phyloP scores from a whole-genome alignment of 2,329 filamentous ascomycete genomes.

The Aureobasidium vineae region DNA sequence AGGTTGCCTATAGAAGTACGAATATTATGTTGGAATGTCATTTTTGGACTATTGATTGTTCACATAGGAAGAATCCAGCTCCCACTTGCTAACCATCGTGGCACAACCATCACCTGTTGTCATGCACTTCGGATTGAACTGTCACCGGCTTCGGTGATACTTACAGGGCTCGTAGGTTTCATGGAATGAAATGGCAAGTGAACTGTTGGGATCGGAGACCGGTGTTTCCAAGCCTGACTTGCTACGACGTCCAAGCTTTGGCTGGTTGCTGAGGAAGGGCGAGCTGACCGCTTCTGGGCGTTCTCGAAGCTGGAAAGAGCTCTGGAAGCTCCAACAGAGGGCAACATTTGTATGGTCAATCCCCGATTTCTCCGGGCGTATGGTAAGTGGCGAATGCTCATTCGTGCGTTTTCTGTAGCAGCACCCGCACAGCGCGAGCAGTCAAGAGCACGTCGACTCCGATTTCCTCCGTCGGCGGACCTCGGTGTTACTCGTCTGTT shows the following conservation, averaged over 20 bases:
- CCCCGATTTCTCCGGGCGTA: neutral
- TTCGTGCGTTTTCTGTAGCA: conserved; percentile 22
- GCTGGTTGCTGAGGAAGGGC: conserved; percentile 11
- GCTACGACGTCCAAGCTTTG: conserved; percentile 21
- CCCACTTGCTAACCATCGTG: neutral
- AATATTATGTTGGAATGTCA: neutral
- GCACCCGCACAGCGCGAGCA: neutral
- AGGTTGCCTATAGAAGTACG: neutral
- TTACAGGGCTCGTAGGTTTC: conserved; percentile 5
- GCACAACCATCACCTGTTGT: conserved; percentile 2
- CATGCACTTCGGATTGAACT: neutral
- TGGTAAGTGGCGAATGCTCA: conserved; percentile 22
- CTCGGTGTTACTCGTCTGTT: conserved; percentile 22
- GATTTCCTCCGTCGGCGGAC: conserved; percentile 25
- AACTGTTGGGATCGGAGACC: conserved; percentile 23
- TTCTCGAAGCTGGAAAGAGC: conserved; percentile 8
- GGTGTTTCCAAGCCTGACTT: conserved; percentile 20
- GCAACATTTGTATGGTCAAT: neutral
- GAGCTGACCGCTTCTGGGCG: conserved; percentile 18
- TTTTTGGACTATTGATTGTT: neutral
- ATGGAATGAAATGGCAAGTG: conserved; percentile 9
- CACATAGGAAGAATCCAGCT: neutral
- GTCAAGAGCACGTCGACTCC: conserved; percentile 5
- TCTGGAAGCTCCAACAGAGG: neutral
- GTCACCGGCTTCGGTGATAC: conserved; percentile 15